Evolutionary conservation across 495 filamentous ascomycete genomes (phyloP), one percentile per base, ranked within the genome.

Genomic region (Podospora didyma): DNA sequence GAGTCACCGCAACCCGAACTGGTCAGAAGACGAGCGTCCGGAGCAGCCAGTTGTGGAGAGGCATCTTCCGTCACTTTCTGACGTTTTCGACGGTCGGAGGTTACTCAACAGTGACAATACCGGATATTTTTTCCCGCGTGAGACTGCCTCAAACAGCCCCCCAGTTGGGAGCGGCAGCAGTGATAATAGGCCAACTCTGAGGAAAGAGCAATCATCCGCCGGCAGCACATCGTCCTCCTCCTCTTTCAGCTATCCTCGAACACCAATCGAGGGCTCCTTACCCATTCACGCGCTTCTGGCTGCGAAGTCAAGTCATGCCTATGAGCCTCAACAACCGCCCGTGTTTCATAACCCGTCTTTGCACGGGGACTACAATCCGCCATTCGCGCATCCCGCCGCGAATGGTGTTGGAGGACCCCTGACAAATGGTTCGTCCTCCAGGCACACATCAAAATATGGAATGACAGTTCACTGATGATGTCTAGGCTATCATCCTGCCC

Each of bases 251-350:
- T 59, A 62, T 26, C 68, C 74, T 1, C 70, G 75, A 46, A 73
- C 75, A 12, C 70, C 73, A 6, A 66, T 69, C 49, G 77, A 79
- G 23, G 72, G 70, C 0, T 65, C 73, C 10, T 51, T 79, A 23
- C 75, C 77, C 14, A 78, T 79, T 42, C 75, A 79, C 52, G 71
- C 75, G 16, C 62, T 79, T 14, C 54, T 79, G 14, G 64, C 65
- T 12, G 67, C 73, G 14, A 77, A 72, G 34, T 61, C 72, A 35
- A 62, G 66, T 23, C 60, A 62, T 20, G 14, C 53, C 0, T 67
- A 58, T 21, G 66, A 69, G 7, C 20, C 55, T 41, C 58, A 46
- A 24, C 56, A 55, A n/a, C 56, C 56, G 11, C 26, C 37, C 42
- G 12, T 41, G 31, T 50, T 57, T 56, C 39, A 41, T 28, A 16